phyloP scores from a whole-genome alignment of 2,329 filamentous ascomycete species.

The Albifimbria verrucaria region DNA sequence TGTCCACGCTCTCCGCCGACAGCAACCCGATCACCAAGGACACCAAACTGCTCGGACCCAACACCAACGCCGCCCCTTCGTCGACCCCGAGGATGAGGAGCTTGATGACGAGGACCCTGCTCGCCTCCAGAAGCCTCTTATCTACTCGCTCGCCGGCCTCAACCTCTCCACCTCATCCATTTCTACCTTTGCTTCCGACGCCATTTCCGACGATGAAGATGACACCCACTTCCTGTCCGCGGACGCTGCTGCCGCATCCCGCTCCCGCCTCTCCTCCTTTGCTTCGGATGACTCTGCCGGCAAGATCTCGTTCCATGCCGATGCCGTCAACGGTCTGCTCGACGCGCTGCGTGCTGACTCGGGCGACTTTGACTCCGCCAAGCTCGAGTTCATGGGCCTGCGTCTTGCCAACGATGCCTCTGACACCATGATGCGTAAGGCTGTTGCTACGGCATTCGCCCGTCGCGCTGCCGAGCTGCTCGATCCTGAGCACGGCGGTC shows the following conservation, averaged over 20 bases:
- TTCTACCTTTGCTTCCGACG: conserved; percentile 61
- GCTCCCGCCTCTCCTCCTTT: conserved; percentile 67
- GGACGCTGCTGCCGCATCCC: conserved; percentile 41
- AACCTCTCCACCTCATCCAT: conserved; percentile 53
- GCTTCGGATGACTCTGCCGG: conserved; percentile 66
- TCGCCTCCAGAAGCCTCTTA: conserved; percentile 50
- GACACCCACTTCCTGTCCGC: conserved; percentile 57
- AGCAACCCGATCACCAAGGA: conserved; percentile 38
- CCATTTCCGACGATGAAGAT: conserved; percentile 63
- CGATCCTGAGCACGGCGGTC: conserved; percentile 44
- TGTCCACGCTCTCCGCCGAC: conserved; percentile 33
- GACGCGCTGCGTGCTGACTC: conserved; percentile 76
- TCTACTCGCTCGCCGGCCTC: conserved; percentile 51
- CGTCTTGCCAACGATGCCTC: conserved; percentile 88
- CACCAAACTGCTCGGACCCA: conserved; percentile 42
- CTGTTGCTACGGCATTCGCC: conserved; percentile 81
- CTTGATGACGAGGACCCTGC: conserved; percentile 48
- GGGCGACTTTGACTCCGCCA: conserved; percentile 75
- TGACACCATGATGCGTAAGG: conserved; percentile 81
- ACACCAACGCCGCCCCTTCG: conserved; percentile 49
- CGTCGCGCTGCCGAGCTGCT: conserved; percentile 72
- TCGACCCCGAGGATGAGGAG: conserved; percentile 45
- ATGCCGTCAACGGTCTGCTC: conserved; percentile 82
- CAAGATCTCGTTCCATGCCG: conserved; percentile 68
- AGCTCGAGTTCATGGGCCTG: conserved; percentile 91